Conservation (phyloP, 805 yeast genomes). For the Sungouiozyma ichnusensis region DNA sequence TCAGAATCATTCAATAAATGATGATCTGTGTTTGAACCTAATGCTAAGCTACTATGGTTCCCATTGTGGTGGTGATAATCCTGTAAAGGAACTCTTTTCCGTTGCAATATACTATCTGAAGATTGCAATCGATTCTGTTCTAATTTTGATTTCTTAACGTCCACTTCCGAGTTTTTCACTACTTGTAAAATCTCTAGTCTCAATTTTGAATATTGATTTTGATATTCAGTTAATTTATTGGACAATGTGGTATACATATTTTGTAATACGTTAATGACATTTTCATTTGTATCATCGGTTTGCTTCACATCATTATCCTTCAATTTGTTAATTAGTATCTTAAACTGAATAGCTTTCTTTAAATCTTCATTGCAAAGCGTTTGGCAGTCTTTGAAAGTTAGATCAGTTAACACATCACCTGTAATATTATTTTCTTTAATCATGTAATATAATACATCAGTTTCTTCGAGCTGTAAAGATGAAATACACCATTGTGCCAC, state of each 20-base stretch:
- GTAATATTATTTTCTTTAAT: conserved; percentile 16
- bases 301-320: conserved; percentile 7
- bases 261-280: conserved; percentile 20
- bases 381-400: conserved; percentile 58
- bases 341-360: conserved; percentile 47
- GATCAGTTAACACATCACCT: conserved; percentile 61
- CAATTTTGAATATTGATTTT: conserved; percentile 21
- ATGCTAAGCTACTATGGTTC: neutral
- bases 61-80: neutral
- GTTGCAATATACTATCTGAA: neutral
- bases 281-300: conserved; percentile 22
- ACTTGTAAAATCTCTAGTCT: conserved; percentile 24
- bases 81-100: neutral
- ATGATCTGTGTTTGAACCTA: neutral
- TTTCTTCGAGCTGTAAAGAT: conserved; percentile 10
- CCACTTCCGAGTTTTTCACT: conserved; percentile 12
- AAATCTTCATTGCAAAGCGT: conserved; percentile 54
- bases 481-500: conserved; percentile 19
- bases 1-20: neutral
- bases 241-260: conserved; percentile 20
- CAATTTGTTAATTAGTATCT: conserved; percentile 49
- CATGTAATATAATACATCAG: conserved; percentile 9
- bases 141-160: too few species aligned
- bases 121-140: neutral
- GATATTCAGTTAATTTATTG: conserved; percentile 24